A percentile compares a stretch with the other conserved stretches of the same genome.
Evolutionary conservation across 2,329 filamentous ascomycete genomes (phyloP).

Genomic region (Cladophialophora exuberans): DNA sequence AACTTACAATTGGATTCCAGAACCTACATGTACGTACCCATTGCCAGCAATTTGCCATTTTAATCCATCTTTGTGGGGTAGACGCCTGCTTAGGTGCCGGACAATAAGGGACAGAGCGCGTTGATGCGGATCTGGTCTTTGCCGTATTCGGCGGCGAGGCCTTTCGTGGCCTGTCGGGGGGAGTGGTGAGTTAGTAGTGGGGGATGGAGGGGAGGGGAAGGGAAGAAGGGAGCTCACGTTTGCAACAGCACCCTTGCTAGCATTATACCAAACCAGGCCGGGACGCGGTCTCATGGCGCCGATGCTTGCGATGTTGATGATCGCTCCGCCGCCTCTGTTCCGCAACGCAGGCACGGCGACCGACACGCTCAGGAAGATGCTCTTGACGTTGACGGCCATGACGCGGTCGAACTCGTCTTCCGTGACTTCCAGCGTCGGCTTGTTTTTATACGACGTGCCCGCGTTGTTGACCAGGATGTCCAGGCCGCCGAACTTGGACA

Average conservation of each 20-base stretch:
- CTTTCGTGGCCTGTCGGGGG: conserved; percentile 58
- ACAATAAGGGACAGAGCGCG: conserved; percentile 65
- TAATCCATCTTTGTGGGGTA: too few species aligned
- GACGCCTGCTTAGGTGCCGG: too few species aligned
- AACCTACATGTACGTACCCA: too few species aligned
- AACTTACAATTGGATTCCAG: too few species aligned
- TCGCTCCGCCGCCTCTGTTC: conserved; percentile 46
- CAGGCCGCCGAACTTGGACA: conserved; percentile 30
- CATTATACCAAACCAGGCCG: conserved; percentile 52
- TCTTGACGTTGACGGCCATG: conserved; percentile 50
- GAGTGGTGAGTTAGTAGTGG: background rate
- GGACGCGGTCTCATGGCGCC: conserved; percentile 47
- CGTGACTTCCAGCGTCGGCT: conserved; percentile 44
- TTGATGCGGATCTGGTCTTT: conserved; percentile 53
- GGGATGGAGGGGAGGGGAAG: background rate
- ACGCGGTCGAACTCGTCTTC: conserved; percentile 49
- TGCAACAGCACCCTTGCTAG: conserved; percentile 48
- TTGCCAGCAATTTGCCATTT: too few species aligned
- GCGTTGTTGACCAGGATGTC: conserved; percentile 34
- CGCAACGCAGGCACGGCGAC: conserved; percentile 42
- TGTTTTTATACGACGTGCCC: conserved; percentile 32
- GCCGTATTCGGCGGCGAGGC: conserved; percentile 55
- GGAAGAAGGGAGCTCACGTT: conserved; percentile 40
- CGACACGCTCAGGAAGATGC: conserved; percentile 43
- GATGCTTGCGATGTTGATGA: conserved; percentile 51